Evolutionary conservation across 1,139 yeast species (phyloP), one percentile per base, ranked within the genome.

Genomic region (Tardiomyces depauwii): DNA sequence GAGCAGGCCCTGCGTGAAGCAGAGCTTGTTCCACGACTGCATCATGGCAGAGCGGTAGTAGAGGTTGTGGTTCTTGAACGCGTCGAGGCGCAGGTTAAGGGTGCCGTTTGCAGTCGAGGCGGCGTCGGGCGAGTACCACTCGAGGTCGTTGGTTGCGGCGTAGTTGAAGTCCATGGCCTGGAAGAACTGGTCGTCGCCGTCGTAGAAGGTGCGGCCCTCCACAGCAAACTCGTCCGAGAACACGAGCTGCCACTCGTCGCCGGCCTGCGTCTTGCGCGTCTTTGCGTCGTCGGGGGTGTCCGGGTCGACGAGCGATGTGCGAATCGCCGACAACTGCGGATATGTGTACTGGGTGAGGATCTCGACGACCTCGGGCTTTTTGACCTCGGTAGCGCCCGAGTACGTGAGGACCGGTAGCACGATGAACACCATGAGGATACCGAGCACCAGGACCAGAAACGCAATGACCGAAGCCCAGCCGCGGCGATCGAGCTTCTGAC

Each of bases 111-210:
- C 70, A 1, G 95, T 86, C 7, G 77, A 70, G 2, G 70, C 76
- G 3, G 93, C 93, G 61, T 85, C 95, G 2, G 95, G 95, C 51
- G 77, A 78, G 61, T 86, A 86, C 94, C 95, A 86, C 66, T 86
- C 95, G 58, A 84, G 71, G 69, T 86, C 95, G 49, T 73, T 63
- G 1, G 95, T 86, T 28, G 93, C 91, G 48, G 75, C 86, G 61
- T 86, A 86, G 62, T 84, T 78, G 42, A 85, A 57, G 60, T 86
- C 87, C 1, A 77, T 81, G 2, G 85, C 91, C 32, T 78, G 73
- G 76, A 87, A 86, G 59, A 82, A 85, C 63, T 83, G 94, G 62
- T 85, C 95, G 56, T 85, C 94, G 30, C 86, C 88, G 7, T 74
- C 79, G 59, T 83, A 85, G 57, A 86, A 86, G 1, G 93, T 81